Conservation (phyloP, 352 stramenopile genomes). For the Globisporangium yorkense region DNA sequence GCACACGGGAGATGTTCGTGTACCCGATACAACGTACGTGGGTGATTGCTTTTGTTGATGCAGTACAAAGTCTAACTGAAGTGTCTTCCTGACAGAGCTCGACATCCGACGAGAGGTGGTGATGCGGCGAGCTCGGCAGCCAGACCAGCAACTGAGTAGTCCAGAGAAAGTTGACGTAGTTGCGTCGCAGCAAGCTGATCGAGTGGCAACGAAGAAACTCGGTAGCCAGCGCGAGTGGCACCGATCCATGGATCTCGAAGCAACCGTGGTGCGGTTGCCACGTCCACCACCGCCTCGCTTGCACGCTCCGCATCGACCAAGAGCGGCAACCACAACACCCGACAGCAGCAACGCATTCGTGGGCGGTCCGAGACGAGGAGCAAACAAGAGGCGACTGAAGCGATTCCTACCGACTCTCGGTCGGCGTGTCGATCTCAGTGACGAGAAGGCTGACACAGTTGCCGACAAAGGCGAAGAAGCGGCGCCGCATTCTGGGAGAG, state of each 20-base stretch:
- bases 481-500: background rate
- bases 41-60: background rate
- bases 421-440: background rate
- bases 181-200: background rate
- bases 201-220: conserved; percentile 5
- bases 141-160: background rate
- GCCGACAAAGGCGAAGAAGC: background rate
- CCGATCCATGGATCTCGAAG: conserved; percentile 6
- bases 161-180: background rate
- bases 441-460: background rate
- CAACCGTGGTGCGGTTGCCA: conserved; percentile 1
- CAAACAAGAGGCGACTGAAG: conserved; percentile 6
- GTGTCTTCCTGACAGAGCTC: conserved; percentile 7
- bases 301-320: conserved; percentile 2
- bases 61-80: background rate
- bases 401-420: conserved; percentile 8
- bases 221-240: conserved; percentile 10
- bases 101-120: conserved; percentile 14
- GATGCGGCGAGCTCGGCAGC: conserved; percentile 8
- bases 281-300: conserved; percentile 8
- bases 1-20: background rate
- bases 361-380: background rate
- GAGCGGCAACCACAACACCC: background rate
- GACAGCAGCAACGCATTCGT: background rate
- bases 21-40: conserved; percentile 13